These are phyloP conservation scores for Lyophyllum semitale DNA, from an alignment of 768 basidiomycete species.

Conservation along the genomic window DNA sequence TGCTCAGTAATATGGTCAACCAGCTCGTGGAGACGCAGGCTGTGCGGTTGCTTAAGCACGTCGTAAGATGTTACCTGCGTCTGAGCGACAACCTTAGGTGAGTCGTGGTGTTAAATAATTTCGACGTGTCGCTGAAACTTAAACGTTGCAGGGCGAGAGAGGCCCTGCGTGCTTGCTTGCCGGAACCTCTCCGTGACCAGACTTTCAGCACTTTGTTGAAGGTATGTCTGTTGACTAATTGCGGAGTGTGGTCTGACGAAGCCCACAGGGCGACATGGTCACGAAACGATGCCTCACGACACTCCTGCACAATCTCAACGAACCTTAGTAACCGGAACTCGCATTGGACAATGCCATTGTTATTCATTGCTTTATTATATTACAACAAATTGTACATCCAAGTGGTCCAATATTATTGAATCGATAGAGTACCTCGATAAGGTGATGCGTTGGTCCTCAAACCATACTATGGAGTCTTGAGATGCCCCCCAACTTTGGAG, in stretches of 20 bases:
- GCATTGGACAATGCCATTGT: slow-evolving; percentile 18
- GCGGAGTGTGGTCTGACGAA: slow-evolving; percentile 12
- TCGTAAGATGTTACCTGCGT: slow-evolving; percentile 94
- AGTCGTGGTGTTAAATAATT: slow-evolving; percentile 23
- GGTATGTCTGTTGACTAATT: slow-evolving; percentile 41
- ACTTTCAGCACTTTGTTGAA: slow-evolving; percentile 92
- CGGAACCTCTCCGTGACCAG: slow-evolving; percentile 91
- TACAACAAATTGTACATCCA: slow-evolving; percentile 8
- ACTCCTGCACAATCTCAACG: slow-evolving; percentile 84
- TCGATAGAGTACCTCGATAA: background rate
- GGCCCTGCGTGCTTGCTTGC: slow-evolving; percentile 92
- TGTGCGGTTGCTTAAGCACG: slow-evolving; percentile 93
- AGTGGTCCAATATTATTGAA: slow-evolving; percentile 13
- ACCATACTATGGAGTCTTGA: no score
- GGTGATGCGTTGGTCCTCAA: no score
- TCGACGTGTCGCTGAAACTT: slow-evolving; percentile 2
- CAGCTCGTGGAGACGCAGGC: slow-evolving; percentile 98
- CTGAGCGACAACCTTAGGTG: slow-evolving; percentile 95
- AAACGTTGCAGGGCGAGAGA: slow-evolving; percentile 76
- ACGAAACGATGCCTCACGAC: slow-evolving; percentile 94
- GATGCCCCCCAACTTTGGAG: no score
- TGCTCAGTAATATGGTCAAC: slow-evolving; percentile 98
- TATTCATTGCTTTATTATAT: slow-evolving; percentile 18
- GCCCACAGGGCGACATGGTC: slow-evolving; percentile 87
- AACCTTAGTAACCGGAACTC: slow-evolving; percentile 44